Evolutionary conservation across 345 rosid species (phyloP).

Genomic region (Lumnitzera racemosa): DNA sequence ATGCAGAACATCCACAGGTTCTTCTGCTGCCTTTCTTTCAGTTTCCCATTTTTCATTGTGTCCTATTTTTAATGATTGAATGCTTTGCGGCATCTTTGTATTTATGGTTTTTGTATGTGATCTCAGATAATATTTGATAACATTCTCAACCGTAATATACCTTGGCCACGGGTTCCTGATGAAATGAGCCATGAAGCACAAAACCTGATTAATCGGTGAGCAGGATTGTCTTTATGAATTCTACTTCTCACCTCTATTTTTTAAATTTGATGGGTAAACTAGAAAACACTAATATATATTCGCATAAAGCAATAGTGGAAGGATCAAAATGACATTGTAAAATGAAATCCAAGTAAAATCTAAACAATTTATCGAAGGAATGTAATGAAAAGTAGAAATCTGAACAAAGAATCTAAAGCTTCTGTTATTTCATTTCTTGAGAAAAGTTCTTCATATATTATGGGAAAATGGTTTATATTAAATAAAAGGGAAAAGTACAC

Average conservation of each 20-base stretch:
- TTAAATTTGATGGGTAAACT: neutral
- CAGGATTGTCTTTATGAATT: neutral
- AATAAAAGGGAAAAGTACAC: no score
- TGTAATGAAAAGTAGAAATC: no score
- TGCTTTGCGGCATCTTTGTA: slow-evolving; percentile 7
- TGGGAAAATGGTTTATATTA: no score
- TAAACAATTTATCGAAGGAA: no score
- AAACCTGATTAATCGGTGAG: slow-evolving; percentile 84
- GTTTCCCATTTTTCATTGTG: slow-evolving; percentile 2
- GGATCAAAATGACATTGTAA: no score
- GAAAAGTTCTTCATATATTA: no score
- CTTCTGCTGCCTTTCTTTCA: slow-evolving; percentile 1
- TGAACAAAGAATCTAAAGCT: no score
- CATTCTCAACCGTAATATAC: slow-evolving; percentile 96
- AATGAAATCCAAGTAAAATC: no score
- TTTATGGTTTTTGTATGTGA: slow-evolving; percentile 16
- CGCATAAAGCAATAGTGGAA: no score
- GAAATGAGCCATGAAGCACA: slow-evolving; percentile 84
- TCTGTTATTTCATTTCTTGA: no score
- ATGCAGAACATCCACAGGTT: slow-evolving; percentile 94
- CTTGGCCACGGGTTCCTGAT: slow-evolving; percentile 84
- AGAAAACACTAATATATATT: neutral
- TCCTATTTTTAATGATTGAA: slow-evolving; percentile 6
- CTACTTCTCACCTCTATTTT: neutral
- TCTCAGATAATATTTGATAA: slow-evolving; percentile 89